Conservation (phyloP, 2,329 filamentous ascomycete genomes). For the Coniella lustricola region DNA sequence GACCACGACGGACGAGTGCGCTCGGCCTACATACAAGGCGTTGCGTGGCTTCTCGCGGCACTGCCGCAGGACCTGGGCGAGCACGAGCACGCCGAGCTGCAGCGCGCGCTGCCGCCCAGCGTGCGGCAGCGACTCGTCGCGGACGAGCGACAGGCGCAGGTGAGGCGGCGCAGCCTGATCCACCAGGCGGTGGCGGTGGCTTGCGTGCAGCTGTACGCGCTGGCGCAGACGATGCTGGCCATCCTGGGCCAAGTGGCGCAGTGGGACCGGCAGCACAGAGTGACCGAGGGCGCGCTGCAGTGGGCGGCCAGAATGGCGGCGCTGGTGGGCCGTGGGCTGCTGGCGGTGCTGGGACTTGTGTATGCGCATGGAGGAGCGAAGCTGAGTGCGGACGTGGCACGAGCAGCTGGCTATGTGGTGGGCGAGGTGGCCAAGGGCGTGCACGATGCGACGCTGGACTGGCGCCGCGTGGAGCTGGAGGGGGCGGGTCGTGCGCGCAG, state of each 20-base stretch:
- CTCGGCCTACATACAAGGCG: conserved; percentile 56
- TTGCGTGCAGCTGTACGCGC: conserved; percentile 52
- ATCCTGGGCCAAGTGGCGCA: conserved; percentile 47
- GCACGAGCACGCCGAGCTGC: conserved; percentile 46
- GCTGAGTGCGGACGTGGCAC: conserved; percentile 51
- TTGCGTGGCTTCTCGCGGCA: conserved; percentile 57
- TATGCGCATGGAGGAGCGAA: conserved; percentile 57
- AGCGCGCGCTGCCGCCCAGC: conserved; percentile 39
- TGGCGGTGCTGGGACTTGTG: conserved; percentile 47
- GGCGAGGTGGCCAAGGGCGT: conserved; percentile 44
- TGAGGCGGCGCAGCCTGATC: conserved; percentile 36
- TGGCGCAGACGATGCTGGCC: conserved; percentile 54
- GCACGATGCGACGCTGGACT: conserved; percentile 32
- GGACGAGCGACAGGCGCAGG: background rate
- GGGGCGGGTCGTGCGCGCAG: background rate
- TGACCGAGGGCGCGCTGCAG: conserved; percentile 52
- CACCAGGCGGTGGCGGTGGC: conserved; percentile 50
- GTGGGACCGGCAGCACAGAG: conserved; percentile 60
- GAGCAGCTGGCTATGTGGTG: conserved; percentile 53
- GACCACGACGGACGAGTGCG: conserved; percentile 31
- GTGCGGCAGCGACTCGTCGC: background rate
- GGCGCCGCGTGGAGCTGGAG: conserved; percentile 50
- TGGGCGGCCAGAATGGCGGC: conserved; percentile 46
- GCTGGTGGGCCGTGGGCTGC: conserved; percentile 42
- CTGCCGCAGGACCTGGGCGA: conserved; percentile 50